phyloP scores from a whole-genome alignment of 2,329 filamentous ascomycete species.

The Sclerotinia spermophila region DNA sequence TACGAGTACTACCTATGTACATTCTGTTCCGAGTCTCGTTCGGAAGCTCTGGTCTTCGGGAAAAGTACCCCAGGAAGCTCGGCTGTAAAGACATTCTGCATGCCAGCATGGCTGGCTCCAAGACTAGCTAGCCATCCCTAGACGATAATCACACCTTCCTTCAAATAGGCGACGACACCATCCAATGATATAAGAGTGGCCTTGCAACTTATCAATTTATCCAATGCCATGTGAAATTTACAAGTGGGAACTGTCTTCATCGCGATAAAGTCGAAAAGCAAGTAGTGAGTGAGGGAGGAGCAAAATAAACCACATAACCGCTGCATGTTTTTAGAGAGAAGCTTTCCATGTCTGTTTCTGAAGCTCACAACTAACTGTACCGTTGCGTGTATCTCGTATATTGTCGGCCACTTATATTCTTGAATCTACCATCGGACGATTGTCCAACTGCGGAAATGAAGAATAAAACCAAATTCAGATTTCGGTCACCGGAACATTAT shows the following conservation, averaged over 20 bases:
- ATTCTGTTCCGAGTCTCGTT: not conserved
- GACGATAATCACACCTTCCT: slow-evolving; percentile 11
- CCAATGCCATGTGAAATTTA: not conserved
- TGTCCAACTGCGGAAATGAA: slow-evolving; percentile 4
- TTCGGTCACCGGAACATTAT: slow-evolving; percentile 15
- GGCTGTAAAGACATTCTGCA: slow-evolving; percentile 7
- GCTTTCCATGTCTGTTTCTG: not conserved
- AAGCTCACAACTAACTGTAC: not conserved
- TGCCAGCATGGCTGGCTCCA: slow-evolving; percentile 8
- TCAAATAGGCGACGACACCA: not conserved
- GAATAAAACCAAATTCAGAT: slow-evolving; percentile 6
- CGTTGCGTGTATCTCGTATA: not conserved
- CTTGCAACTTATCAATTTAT: not conserved
- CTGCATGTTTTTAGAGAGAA: not conserved
- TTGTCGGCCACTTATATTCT: not conserved
- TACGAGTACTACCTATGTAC: not conserved
- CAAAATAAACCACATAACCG: not conserved
- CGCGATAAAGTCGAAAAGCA: not conserved
- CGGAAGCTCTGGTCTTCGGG: not conserved
- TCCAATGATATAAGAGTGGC: not conserved
- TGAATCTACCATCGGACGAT: not conserved
- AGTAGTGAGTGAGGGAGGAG: not conserved
- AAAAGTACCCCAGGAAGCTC: slow-evolving; percentile 10
- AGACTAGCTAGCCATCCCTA: slow-evolving; percentile 6
- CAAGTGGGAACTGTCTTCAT: not conserved